These are phyloP conservation scores for Filobasidium uniguttulatum DNA, from an alignment of 1,284 basidiomycete species.

Conservation along the genomic window DNA sequence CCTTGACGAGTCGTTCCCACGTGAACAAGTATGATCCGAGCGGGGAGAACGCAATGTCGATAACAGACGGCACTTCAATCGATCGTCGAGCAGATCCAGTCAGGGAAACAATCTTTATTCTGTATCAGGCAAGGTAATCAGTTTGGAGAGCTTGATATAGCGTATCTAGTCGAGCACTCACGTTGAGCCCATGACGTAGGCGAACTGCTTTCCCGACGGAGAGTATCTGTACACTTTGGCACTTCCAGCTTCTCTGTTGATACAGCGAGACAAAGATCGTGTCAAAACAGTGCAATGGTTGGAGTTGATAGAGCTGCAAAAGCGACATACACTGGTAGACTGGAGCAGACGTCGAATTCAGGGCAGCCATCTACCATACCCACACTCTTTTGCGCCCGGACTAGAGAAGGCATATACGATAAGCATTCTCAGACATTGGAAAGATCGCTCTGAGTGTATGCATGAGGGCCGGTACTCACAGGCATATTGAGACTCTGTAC, in stretches of 20 bases:
- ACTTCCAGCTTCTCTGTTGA: conserved; percentile 30
- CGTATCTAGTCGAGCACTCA: conserved; percentile 41
- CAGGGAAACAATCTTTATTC: conserved; percentile 24
- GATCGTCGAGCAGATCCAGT: conserved; percentile 20
- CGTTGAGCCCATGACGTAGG: conserved; percentile 62
- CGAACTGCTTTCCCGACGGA: conserved; percentile 71
- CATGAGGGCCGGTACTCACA: conserved; percentile 46
- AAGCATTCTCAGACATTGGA: too few relatives aligned
- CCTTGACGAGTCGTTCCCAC: conserved; percentile 57
- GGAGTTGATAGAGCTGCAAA: neutral
- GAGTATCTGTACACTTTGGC: conserved; percentile 70
- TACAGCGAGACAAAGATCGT: conserved; percentile 36
- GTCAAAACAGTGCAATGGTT: neutral
- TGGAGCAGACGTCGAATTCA: conserved; percentile 53
- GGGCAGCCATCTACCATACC: conserved; percentile 73
- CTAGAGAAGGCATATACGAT: conserved; percentile 12
- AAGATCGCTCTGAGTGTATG: too few relatives aligned
- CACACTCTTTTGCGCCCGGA: conserved; percentile 83
- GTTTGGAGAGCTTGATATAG: conserved; percentile 25
- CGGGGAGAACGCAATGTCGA: conserved; percentile 83
- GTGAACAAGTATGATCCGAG: conserved; percentile 82
- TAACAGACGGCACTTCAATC: conserved; percentile 48
- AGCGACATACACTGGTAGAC: conserved; percentile 45
- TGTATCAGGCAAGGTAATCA: conserved; percentile 20
- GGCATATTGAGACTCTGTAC: conserved; percentile 38